A percentile compares a stretch with the other conserved stretches of the same genome.
These are phyloP conservation scores for Pseudogymnoascus pannorum DNA, from an alignment of 2,329 filamentous ascomycete species.

Conservation along the genomic window DNA sequence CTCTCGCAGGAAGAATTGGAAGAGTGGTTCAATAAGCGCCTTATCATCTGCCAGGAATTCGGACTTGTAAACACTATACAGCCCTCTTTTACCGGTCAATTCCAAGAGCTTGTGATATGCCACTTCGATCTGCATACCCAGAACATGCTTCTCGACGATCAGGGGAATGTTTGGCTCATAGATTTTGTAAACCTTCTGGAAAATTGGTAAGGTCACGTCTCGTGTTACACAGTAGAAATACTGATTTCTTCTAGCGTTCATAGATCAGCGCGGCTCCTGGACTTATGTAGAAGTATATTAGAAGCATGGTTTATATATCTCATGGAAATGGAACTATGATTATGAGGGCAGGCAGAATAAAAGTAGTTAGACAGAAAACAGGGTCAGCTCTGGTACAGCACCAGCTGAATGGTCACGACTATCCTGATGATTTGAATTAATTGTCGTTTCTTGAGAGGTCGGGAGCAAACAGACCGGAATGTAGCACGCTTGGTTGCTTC, in stretches of 20 bases:
- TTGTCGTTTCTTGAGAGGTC: not conserved
- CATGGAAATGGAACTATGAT: not conserved
- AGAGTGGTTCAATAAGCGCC: slow-evolving; percentile 16
- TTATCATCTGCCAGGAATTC: slow-evolving; percentile 15
- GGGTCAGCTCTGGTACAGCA: not conserved
- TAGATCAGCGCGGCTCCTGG: not conserved
- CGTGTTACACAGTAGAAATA: slow-evolving; percentile 10
- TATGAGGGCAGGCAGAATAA: no score
- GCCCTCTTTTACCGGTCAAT: slow-evolving; percentile 10
- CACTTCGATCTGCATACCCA: slow-evolving; percentile 12
- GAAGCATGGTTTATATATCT: not conserved
- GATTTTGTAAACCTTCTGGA: slow-evolving; percentile 11
- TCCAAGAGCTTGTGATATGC: slow-evolving; percentile 14
- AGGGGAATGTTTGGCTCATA: slow-evolving; percentile 16
- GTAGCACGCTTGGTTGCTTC: no score
- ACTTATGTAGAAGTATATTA: not conserved
- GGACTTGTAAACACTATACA: not conserved
- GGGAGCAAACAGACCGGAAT: no score
- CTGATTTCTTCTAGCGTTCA: slow-evolving; percentile 15
- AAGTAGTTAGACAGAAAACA: no score
- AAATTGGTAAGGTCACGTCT: slow-evolving; percentile 3
- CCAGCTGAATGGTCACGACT: no score
- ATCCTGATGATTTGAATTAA: not conserved
- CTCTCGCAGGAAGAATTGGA: slow-evolving; percentile 13
- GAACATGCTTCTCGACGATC: slow-evolving; percentile 12